Evolutionary conservation across 768 basidiomycete genomes (phyloP), one percentile per base, ranked within the genome.

Genomic region (Kwoniella sp.): DNA sequence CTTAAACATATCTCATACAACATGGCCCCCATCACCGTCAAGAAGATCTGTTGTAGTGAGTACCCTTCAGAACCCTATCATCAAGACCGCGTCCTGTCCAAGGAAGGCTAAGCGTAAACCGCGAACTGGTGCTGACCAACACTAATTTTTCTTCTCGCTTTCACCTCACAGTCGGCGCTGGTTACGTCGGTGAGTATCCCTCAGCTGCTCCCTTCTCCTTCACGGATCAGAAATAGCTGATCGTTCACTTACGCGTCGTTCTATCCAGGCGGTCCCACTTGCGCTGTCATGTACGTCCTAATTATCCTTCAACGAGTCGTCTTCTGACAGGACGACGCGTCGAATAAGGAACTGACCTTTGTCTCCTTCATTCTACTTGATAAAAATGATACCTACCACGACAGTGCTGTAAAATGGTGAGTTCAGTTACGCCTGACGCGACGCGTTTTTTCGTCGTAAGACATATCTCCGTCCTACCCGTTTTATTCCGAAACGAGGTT

Each of bases 1-100:
- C 48, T 31, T 17, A 64, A 8, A 31, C 28, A 56, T 31, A 20
- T 63, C 41, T 17, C 13, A 59, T 41, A 52, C 63, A 58, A 52
- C 65, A 79, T 81, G 80, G 77, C 80, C 60, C 79, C 79, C 57
- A 82, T 88, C 68, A 83, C 85, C 68, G 89, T 93, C 72, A 85
- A 86, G 69, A 92, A 88, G 79, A 90, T 93, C 71, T 92, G 91
- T 83, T 93, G 91, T 84, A 90, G 91, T 93, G 76, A 81, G 90
- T 87, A 61, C 29, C 53, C 55, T 20, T 20, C 56, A 25, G 4
- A 45, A 4, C n/a, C 30, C 9, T 29, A 26, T 34, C 48, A 41
- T 12, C 20, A 23, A 55, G 25, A 28, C 26, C 59, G 23, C 30
- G 23, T 26, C 11, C 34, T 45, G 45, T 58, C 34, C 25, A 28